These are phyloP conservation scores for Fragaria vesca DNA, from an alignment of 306 rosid genomes.

Conservation along the genomic window DNA sequence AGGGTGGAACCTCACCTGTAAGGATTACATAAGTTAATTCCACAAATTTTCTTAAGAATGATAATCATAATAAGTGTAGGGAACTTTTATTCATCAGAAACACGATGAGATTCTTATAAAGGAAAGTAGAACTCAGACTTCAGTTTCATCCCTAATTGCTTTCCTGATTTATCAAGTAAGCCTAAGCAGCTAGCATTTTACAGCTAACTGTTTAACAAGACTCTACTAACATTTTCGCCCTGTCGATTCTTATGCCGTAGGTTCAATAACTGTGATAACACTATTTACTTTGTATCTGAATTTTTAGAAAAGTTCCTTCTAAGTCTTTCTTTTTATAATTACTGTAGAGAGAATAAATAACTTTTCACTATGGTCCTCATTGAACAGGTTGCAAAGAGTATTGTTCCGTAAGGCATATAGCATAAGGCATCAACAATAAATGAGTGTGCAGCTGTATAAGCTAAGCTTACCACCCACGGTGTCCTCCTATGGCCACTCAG, in stretches of 20 bases:
- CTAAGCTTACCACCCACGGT: slow-evolving; percentile 94
- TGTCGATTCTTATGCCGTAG: not conserved
- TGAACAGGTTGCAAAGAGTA: not conserved
- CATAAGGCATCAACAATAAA: not conserved
- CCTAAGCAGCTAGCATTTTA: not conserved
- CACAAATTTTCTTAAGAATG: not conserved
- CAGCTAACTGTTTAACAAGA: not conserved
- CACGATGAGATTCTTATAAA: not conserved
- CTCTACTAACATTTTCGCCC: not conserved
- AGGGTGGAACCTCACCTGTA: slow-evolving; percentile 98
- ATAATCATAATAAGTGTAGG: not conserved
- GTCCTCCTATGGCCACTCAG: slow-evolving; percentile 88
- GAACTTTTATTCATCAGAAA: not conserved
- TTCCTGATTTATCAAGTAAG: not conserved
- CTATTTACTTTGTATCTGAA: not conserved
- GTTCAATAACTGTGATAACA: not conserved
- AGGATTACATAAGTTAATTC: slow-evolving; percentile 18
- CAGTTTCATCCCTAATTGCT: not conserved
- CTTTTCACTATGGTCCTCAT: not conserved
- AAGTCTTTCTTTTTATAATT: not conserved
- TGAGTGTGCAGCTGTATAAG: not conserved
- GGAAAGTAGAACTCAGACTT: not conserved
- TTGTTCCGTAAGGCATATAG: not conserved
- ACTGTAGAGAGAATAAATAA: not conserved
- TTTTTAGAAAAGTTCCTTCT: not conserved